Evolutionary conservation across 768 basidiomycete species (phyloP).

Genomic region (Termitomyces titanicus): DNA sequence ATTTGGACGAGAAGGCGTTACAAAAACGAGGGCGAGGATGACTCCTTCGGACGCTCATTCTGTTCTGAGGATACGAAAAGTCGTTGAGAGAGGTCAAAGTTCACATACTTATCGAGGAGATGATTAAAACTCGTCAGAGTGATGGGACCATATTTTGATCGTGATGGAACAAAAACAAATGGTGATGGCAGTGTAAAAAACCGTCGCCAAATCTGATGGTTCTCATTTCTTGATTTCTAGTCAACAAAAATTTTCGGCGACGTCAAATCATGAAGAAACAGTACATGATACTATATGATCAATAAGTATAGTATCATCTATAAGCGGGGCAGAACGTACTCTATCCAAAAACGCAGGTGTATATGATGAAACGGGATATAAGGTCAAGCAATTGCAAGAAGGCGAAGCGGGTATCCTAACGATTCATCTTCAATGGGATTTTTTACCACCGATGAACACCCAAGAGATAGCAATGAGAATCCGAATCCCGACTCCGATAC

Average conservation of each 20-base stretch:
- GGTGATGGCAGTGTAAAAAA: neutral
- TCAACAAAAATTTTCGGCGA: neutral
- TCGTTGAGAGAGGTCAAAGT: no score
- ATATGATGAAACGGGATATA: neutral
- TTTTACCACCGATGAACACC: conserved; percentile 56
- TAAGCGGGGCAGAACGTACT: neutral
- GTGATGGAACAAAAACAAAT: neutral
- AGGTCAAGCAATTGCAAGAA: neutral
- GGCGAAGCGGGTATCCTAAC: neutral
- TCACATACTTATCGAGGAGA: no score
- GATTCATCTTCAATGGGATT: neutral
- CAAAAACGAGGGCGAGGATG: neutral
- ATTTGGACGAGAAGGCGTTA: neutral
- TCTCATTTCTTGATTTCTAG: neutral
- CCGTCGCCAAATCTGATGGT: neutral
- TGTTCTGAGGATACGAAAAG: neutral
- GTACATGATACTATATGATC: neutral
- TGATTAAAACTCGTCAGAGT: no score
- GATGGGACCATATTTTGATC: neutral
- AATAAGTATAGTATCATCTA: neutral
- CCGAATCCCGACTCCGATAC: conserved; percentile 60
- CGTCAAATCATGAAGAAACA: neutral
- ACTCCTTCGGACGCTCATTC: neutral
- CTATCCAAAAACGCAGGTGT: neutral
- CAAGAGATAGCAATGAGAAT: conserved; percentile 59